Evolutionary conservation across 106 monocot genomes (phyloP), one percentile per base, ranked within the genome.

Genomic region (Dendrobium officinale): DNA sequence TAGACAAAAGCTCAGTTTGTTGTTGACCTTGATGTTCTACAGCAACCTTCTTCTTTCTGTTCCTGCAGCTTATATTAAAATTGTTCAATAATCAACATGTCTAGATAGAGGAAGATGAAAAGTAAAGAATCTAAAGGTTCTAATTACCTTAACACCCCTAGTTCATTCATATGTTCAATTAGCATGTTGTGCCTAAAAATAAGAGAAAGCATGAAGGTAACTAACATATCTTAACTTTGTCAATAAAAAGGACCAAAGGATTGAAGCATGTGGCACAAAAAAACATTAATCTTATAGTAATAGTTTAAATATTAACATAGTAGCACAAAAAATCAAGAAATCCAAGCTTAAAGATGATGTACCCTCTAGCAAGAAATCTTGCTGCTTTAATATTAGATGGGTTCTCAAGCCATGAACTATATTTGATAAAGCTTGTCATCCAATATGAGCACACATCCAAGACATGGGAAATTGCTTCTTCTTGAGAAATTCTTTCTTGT

Each of bases 361-460:
- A 99, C 99, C 99, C 92, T 80, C 75, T 91, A 42, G 95, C 91
- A 78, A 99, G 91, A 79, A 95, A 99, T 78, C 85, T 91, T 66
- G 93, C 83, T 22, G 99, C 95, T 87, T 99, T 99, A 84, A 95
- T 88, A 80, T 99, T 91, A 73, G 95, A 99, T 43, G 93, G 99
- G 64, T 91, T 90, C 79, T 91, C 90, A 81, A 99, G 88, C 93
- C 95, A 99, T 68, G 73, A 59, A 77, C 99, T 99, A 77, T 95
- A 93, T 81, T 95, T 95, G 37, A 93, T 95, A 88, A 99, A 99
- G 83, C 91, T 93, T 67, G 89, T 91, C 82, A 91, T 95, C 99
- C 95, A 99, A 82, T 90, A 93, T 81, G 85, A 99, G 67, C 99
- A 99, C 68, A 93, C 88, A 83, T 88, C 90, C 81, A 99, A 84